A percentile compares a stretch with the other conserved stretches of the same genome.
Evolutionary conservation across 1,139 yeast species (phyloP).

Genomic region (Zygosaccharomyces pseudobailii): DNA sequence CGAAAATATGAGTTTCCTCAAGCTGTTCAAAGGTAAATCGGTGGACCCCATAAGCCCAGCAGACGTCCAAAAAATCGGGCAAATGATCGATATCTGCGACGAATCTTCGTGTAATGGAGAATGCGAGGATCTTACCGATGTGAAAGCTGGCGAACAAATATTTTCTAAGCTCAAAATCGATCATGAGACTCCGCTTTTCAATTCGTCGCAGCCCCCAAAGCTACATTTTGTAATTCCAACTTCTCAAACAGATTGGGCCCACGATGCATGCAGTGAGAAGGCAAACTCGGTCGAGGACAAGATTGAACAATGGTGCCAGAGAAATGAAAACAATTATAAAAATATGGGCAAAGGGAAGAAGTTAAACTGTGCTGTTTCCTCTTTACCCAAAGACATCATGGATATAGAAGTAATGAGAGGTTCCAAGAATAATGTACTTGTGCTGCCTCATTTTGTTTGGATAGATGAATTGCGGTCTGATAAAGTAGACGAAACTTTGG

Average conservation of each 20-base stretch:
- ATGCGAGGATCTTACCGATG: conserved; percentile 15
- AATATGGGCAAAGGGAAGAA: conserved; percentile 30
- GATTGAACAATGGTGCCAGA: conserved; percentile 46
- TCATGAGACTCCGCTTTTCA: conserved; percentile 54
- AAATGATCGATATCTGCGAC: conserved; percentile 10
- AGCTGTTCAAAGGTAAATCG: conserved; percentile 2
- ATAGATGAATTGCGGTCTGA: conserved; percentile 47
- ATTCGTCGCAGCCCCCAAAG: conserved; percentile 63
- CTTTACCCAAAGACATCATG: conserved; percentile 43
- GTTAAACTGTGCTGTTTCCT: conserved; percentile 51
- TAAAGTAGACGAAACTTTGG: conserved; percentile 45
- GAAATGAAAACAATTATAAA: conserved; percentile 21
- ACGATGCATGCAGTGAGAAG: conserved; percentile 56
- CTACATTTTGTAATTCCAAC: conserved; percentile 77
- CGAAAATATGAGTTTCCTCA: conserved; percentile 3
- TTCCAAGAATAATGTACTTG: conserved; percentile 51
- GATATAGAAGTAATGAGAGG: conserved; percentile 42
- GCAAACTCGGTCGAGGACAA: conserved; percentile 48
- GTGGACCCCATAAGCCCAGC: conserved; percentile 4
- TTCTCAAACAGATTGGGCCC: conserved; percentile 80
- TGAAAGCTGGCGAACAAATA: conserved; percentile 20
- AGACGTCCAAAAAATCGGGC: conserved; percentile 5
- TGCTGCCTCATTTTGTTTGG: conserved; percentile 80
- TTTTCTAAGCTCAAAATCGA: conserved; percentile 44
- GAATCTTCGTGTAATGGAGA: conserved; percentile 12